A percentile compares a stretch with the other conserved stretches of the same genome.
Evolutionary conservation across 768 basidiomycete species (phyloP).

Genomic region (Lyophyllum decastes): DNA sequence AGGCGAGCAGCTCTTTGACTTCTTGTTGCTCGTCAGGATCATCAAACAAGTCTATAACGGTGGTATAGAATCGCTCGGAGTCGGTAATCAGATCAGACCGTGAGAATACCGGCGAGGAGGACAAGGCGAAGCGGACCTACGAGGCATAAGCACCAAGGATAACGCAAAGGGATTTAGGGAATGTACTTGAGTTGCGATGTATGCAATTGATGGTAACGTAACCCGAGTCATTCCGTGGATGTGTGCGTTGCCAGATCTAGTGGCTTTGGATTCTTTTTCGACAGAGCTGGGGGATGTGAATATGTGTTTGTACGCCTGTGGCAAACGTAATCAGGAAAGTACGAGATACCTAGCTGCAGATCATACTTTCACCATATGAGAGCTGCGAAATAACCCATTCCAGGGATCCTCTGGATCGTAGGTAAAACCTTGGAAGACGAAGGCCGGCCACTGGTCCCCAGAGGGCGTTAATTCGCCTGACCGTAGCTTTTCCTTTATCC

Average conservation of each 20-base stretch:
- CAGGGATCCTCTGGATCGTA: constrained; percentile 26
- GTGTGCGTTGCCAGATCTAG: constrained; percentile 1
- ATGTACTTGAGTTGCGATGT: constrained; percentile 20
- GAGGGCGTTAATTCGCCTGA: constrained; percentile 16
- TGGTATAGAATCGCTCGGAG: background rate
- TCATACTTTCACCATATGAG: constrained; percentile 19
- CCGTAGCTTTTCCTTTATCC: constrained; percentile 7
- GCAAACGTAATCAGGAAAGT: background rate
- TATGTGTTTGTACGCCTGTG: constrained; percentile 26
- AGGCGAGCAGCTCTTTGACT: constrained; percentile 12
- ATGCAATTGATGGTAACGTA: constrained; percentile 16
- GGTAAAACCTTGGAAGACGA: constrained; percentile 18
- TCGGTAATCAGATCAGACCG: background rate
- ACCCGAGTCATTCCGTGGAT: constrained; percentile 11
- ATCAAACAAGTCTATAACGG: too few relatives aligned
- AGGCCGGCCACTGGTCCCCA: constrained; percentile 26
- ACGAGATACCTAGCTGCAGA: background rate
- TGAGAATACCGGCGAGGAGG: background rate
- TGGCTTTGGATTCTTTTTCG: constrained; percentile 25
- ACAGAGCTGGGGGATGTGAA: constrained; percentile 32
- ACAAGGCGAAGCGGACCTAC: background rate
- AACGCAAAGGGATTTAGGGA: too few relatives aligned
- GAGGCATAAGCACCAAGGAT: background rate
- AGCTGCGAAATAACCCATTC: constrained; percentile 24
- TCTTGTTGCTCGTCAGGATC: constrained; percentile 3